Evolutionary conservation across 2,329 filamentous ascomycete species (phyloP), one percentile per base, ranked within the genome.

Genomic region (Paraphoma sp.): DNA sequence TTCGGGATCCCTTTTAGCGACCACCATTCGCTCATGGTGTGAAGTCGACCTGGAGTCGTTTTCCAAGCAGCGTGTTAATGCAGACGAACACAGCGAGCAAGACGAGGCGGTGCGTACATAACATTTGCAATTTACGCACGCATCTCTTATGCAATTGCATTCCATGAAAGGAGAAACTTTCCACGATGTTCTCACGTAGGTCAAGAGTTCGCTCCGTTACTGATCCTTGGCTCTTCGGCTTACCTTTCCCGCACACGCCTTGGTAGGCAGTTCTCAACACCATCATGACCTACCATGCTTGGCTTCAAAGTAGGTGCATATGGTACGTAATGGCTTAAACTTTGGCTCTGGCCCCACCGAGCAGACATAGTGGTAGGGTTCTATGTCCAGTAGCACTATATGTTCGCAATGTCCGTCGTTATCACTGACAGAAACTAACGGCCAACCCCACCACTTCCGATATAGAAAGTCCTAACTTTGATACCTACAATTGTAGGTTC

Each of bases 111-210:
- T 23, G 23, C 23, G 23, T 23, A 5, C 23, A 23, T 23, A 23
- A 23, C 23, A 23, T 23, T 23, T 23, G 23, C 5, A 5, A 23
- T 23, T 23, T 5, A 23, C 23, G 23, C 23, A 5, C 23, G 2
- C 23, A 23, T 23, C 23, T 23, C 23, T 23, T 5, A 23, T 23
- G 23, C 23, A 23, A 23, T 23, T 23, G 23, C 53, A 38, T 42
- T 45, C 46, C 38, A 56, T 51, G 48, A 45, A 58, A 61, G 44
- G 55, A 54, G 63, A 54, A 54, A 58, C 53, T 52, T 48, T 57
- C 59, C 56, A 57, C 59, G 23, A 45, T 30, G 55, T 59, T 55
- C 64, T 56, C 54, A 62, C 62, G 53, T 53, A 54, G 41, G 48
- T 51, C 47, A 53, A 56, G 48, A 57, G 48, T 48, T 51, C 52